Base-by-base conservation (phyloP, 768 basidiomycete genomes). In the Obba rivulosa region DNA sequence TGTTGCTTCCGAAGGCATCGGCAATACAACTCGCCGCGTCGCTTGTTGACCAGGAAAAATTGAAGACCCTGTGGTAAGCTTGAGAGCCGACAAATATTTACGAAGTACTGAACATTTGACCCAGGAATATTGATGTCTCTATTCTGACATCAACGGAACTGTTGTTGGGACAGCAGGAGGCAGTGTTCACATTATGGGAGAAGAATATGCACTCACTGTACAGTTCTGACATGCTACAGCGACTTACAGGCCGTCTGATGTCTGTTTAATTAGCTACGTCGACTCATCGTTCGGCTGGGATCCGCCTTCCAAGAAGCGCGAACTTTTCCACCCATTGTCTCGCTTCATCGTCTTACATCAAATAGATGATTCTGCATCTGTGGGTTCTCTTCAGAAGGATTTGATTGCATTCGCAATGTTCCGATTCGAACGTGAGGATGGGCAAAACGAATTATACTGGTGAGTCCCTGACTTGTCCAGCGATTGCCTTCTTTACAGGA, bases 391-490 rank as follows among this genome's bases (percentile, higher is more conserved):
- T n/a, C 16, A 16, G 25, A 22, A 39, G 68, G 28, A 34, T 16
- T 16, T 69, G 2, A 43, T 66, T 8, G 76, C 70, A 8, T 78
- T 69, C 57, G 54, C 72, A 14, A 79, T 80, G 66, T 90, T 91
- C 61, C 79, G 88, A 1, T 92, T 92, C 50, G 88, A 90, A 47
- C 59, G 68, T 23, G 90, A 92, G 53, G 72, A 78, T 8, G 69
- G 68, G 4, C 72, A 79, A 50, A 66, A 79, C 48, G 64, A 87
- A 3, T 43, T 88, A 3, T 92, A 92, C 60, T 91, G 87, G 89
- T 88, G 56, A 22, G 22, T 14, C 16, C 21, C n/a, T 56, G 36
- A 18, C n/a, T 16, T 14, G 24, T 36, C 34, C 34, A 36, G 23
- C 35, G 25, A 50, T 22, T 46, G 16, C 1, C 20, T n/a, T n/a